These are phyloP conservation scores for Elongisporangium undulatum DNA, from an alignment of 352 stramenopile genomes.

Conservation along the genomic window DNA sequence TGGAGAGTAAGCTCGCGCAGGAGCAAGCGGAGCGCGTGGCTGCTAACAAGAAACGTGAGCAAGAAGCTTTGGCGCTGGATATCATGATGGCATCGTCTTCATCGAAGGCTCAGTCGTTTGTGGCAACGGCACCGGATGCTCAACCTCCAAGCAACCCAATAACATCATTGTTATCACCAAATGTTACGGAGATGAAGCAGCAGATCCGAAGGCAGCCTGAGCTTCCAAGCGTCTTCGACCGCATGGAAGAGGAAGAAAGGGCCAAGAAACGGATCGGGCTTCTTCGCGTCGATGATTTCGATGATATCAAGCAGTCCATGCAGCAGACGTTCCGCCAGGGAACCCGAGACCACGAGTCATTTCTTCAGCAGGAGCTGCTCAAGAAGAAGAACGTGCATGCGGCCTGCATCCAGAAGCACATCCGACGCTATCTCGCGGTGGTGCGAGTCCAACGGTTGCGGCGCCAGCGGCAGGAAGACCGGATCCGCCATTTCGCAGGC, in stretches of 20 bases:
- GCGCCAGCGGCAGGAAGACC: conserved; percentile 25
- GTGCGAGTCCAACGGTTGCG: conserved; percentile 25
- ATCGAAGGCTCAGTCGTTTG: conserved; percentile 1
- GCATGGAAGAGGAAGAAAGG: conserved; percentile 72
- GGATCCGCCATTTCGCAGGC: conserved; percentile 45
- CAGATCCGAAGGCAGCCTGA: conserved; percentile 32
- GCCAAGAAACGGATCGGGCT: conserved; percentile 29
- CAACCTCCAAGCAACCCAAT: not conserved
- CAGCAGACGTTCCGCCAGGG: conserved; percentile 35
- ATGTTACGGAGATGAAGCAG: conserved; percentile 23
- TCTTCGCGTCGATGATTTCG: conserved; percentile 43
- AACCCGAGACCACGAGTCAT: conserved; percentile 46
- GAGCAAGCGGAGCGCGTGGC: conserved; percentile 33
- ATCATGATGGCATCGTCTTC: conserved; percentile 5
- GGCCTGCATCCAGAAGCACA: conserved; percentile 46
- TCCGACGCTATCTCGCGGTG: conserved; percentile 49
- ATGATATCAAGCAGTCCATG: conserved; percentile 40
- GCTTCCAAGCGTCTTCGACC: conserved; percentile 71
- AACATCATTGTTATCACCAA: conserved; percentile 11
- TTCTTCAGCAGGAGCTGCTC: conserved; percentile 35
- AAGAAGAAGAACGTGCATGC: conserved; percentile 40
- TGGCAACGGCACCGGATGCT: not conserved
- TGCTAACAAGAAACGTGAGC: conserved; percentile 24
- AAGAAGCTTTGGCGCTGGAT: conserved; percentile 23
- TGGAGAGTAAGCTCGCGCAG: conserved; percentile 43